These are phyloP conservation scores for Digitaria exilis DNA, from an alignment of 202 grass and related monocot species.

Conservation along the genomic window DNA sequence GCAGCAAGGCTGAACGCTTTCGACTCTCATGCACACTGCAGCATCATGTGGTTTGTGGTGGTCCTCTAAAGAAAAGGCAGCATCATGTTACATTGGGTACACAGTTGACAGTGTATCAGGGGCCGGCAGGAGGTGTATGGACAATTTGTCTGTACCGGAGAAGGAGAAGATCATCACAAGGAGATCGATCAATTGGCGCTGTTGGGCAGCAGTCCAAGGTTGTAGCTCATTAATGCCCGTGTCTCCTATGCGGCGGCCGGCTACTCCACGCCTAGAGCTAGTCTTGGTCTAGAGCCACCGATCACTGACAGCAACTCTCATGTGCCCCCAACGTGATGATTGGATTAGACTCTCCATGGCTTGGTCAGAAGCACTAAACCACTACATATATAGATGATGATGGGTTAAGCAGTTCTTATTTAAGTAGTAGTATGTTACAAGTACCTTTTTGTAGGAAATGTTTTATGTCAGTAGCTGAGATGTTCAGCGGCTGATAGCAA, in stretches of 20 bases:
- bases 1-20: neutral
- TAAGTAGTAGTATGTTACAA: neutral
- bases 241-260: constrained; percentile 41
- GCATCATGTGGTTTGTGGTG: neutral
- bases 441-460: neutral
- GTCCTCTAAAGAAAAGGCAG: neutral
- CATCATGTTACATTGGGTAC: no score
- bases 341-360: constrained; percentile 18
- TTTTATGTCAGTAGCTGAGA: neutral
- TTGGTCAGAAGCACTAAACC: constrained; percentile 37
- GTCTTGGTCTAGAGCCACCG: constrained; percentile 1
- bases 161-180: no score
- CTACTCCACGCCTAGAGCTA: constrained; percentile 43
- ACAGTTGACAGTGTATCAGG: neutral
- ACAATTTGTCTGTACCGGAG: neutral
- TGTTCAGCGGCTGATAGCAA: neutral
- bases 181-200: constrained; percentile 13
- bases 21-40: neutral
- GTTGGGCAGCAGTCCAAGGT: constrained; percentile 27
- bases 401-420: neutral
- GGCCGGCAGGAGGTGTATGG: neutral
- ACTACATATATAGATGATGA: neutral
- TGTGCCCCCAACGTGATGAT: constrained; percentile 35
- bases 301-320: constrained; percentile 30
- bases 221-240: constrained; percentile 54